phyloP scores from a whole-genome alignment of 257 asterid genomes.

The Salvia rosmarinus region DNA sequence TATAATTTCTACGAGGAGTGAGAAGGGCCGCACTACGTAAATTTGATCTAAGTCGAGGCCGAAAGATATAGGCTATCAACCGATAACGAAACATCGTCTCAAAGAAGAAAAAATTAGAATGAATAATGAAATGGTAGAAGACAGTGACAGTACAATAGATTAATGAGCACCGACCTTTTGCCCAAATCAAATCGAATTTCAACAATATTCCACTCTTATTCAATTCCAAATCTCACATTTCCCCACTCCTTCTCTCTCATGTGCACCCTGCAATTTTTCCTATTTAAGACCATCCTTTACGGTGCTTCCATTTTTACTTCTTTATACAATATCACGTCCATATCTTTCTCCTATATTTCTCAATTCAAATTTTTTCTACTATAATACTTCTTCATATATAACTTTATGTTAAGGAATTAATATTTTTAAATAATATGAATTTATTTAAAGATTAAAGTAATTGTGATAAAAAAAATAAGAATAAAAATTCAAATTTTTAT shows the following conservation, averaged over 20 bases:
- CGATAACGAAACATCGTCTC: neutral
- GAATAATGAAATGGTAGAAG: slow-evolving; percentile 11
- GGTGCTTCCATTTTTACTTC: no score
- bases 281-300: no score
- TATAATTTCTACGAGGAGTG: neutral
- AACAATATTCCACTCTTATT: slow-evolving; percentile 35
- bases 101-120: neutral
- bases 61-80: neutral
- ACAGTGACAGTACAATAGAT: slow-evolving; percentile 29
- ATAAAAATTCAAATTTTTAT: no score
- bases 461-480: no score
- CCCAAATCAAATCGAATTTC: slow-evolving; percentile 42
- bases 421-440: no score
- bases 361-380: no score
- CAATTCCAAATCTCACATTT: slow-evolving; percentile 46
- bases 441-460: no score
- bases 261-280: slow-evolving; percentile 23
- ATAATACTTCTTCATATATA: no score
- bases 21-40: neutral
- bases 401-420: no score
- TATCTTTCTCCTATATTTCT: no score
- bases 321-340: no score
- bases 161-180: slow-evolving; percentile 52
- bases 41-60: neutral
- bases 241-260: slow-evolving; percentile 18